A percentile compares a stretch with the other conserved stretches of the same genome.
Conservation (phyloP, 352 stramenopile genomes). For the Saprolegnia diclina region DNA sequence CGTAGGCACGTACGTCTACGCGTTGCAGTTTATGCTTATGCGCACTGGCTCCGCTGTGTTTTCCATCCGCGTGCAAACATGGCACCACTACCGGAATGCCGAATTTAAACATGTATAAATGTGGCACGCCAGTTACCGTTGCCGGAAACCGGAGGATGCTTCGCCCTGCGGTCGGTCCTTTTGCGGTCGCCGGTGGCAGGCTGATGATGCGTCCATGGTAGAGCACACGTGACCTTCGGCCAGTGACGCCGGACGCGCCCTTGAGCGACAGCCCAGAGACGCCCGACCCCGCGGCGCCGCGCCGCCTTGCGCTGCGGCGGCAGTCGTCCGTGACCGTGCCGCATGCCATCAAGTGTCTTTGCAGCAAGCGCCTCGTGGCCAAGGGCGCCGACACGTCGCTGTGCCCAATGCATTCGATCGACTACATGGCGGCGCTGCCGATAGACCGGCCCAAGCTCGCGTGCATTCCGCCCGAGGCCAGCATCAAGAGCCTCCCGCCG, state of each 20-base stretch:
- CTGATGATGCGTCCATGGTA: background rate
- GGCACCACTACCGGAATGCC: no score
- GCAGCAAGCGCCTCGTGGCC: background rate
- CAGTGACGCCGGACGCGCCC: background rate
- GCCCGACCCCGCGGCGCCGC: background rate
- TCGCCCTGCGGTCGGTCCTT: background rate
- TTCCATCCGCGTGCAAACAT: no score
- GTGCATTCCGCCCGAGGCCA: conserved; percentile 9
- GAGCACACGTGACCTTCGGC: background rate
- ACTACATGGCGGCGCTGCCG: conserved; percentile 1
- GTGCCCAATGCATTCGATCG: conserved; percentile 11
- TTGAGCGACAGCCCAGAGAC: background rate
- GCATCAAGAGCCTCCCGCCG: conserved; percentile 15
- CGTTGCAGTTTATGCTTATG: no score
- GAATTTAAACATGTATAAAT: no score
- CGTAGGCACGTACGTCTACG: no score
- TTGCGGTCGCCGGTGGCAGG: no score
- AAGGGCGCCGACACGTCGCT: background rate
- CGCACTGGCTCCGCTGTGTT: no score
- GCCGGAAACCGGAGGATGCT: background rate
- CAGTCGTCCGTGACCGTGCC: background rate
- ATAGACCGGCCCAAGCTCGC: conserved; percentile 13
- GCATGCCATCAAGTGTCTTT: conserved; percentile 3
- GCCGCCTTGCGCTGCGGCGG: background rate
- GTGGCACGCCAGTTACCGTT: background rate